Percentiles rank a stretch among this genome's conserved stretches.
These are phyloP conservation scores for Thermothielavioides terrestris DNA, from an alignment of 495 filamentous ascomycete species.

Conservation along the genomic window DNA sequence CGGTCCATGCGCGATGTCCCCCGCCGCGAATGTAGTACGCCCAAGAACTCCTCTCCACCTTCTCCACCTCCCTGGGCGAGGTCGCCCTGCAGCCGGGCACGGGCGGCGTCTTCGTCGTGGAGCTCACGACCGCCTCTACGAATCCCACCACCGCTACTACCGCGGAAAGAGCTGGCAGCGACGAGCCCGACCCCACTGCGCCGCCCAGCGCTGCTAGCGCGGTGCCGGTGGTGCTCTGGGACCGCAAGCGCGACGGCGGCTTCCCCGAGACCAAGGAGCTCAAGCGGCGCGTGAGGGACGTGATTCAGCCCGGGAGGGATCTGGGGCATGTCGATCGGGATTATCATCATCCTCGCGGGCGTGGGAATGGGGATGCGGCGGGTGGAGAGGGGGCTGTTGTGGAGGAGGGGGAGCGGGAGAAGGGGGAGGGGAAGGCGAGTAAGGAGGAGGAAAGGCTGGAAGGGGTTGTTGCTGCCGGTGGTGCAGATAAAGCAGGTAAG, in stretches of 20 bases:
- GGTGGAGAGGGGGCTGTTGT: background rate
- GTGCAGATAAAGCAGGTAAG: no score
- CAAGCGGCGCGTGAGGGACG: conserved; percentile 80
- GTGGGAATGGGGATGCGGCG: background rate
- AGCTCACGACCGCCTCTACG: conserved; percentile 38
- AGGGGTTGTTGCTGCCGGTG: no score
- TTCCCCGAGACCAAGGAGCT: conserved; percentile 89
- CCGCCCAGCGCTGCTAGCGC: background rate
- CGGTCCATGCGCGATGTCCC: background rate
- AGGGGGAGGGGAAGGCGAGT: background rate
- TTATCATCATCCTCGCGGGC: conserved; percentile 8
- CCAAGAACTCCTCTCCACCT: conserved; percentile 97
- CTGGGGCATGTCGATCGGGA: conserved; percentile 74
- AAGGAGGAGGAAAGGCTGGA: background rate
- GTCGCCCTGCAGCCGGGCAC: conserved; percentile 81
- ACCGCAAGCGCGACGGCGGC: conserved; percentile 77
- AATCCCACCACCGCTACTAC: conserved; percentile 1
- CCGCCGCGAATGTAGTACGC: conserved; percentile 55
- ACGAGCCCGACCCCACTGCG: background rate
- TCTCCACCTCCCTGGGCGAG: conserved; percentile 76
- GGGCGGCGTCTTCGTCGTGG: conserved; percentile 73
- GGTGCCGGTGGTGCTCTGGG: conserved; percentile 55
- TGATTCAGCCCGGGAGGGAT: conserved; percentile 65
- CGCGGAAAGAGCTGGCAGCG: background rate
- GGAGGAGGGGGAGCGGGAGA: background rate